Percentiles rank a stretch among this genome's conserved stretches.
Conservation (phyloP, 1,284 basidiomycete genomes). For the Austroboletus sp. region DNA sequence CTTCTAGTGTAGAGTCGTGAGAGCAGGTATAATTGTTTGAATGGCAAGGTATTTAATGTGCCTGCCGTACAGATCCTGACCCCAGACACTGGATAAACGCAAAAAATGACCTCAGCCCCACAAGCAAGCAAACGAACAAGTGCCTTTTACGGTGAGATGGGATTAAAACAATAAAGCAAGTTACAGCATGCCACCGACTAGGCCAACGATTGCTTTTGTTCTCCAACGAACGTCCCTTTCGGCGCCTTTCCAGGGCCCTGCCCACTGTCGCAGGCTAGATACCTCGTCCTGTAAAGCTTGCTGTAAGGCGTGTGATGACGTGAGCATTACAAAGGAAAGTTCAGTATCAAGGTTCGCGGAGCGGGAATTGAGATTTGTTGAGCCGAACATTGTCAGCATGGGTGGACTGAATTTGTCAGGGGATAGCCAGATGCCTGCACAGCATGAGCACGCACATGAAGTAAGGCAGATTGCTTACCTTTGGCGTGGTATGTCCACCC, state of each 20-base stretch:
- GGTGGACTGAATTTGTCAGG: conserved; percentile 50
- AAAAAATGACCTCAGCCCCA: not conserved
- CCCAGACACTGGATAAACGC: not conserved
- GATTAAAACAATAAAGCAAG: conserved; percentile 1
- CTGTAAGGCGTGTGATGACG: conserved; percentile 46
- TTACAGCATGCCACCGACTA: conserved; percentile 61
- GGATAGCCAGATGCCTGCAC: conserved; percentile 80
- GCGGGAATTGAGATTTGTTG: conserved; percentile 91
- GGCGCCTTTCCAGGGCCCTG: conserved; percentile 51
- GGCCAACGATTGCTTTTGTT: conserved; percentile 59
- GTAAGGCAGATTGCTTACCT: conserved; percentile 45
- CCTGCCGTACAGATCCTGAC: not conserved
- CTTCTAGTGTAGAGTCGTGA: conserved; percentile 8
- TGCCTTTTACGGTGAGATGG: conserved; percentile 10
- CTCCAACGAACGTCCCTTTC: conserved; percentile 65
- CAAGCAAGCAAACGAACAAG: not conserved
- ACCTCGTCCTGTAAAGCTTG: conserved; percentile 41
- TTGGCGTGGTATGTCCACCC: conserved; percentile 99
- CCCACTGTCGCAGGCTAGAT: conserved; percentile 41
- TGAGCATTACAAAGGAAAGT: conserved; percentile 80
- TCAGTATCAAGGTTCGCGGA: conserved; percentile 90
- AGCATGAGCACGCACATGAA: conserved; percentile 6
- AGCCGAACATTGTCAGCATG: conserved; percentile 83
- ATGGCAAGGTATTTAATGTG: conserved; percentile 1
- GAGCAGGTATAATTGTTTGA: not conserved